Evolutionary conservation across 345 rosid species (phyloP), one percentile per base, ranked within the genome.

Genomic region (Bruguiera sexangula): DNA sequence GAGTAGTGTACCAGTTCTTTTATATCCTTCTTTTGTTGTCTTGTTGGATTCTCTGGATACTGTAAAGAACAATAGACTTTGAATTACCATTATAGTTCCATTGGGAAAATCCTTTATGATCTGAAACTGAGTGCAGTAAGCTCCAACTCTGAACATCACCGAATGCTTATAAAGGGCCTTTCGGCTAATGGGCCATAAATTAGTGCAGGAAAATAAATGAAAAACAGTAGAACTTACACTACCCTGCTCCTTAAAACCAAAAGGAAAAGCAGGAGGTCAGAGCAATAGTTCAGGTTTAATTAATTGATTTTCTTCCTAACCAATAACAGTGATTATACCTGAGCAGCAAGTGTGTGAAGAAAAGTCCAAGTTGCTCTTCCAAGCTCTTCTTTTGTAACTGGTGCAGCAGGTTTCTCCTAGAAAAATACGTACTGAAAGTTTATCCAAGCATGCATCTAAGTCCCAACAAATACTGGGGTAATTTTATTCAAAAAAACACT

Each of bases 11-110:
- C 96, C 96, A 90, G 82, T 73, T 95, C 96, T 75, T 87, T 95
- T 37, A 90, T 91, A 73, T 92, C 97, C 73, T 82, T 90, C 87
- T 87, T 95, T 37, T 95, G 97, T 77, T 87, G 96, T 72, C 97
- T 86, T n/a, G 97, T 90, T 68, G 96, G 99, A 37, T 86, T 85
- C 73, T 92, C 99, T 51, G 99, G 99, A 81, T 95, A 95, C 96
- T 95, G 89, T 60, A 79, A 67, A 69, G 15, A 52, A 65, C 30
- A 68, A 64, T 5, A 21, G 59, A 62, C 36, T 59, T 5, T 7
- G 5, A 43, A 43, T 43, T 43, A 43, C 18, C 50, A 43, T 11
- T 43, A 43, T 43, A 11, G 16, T 43, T 43, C 50, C 19, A 18
- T 13, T 13, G 1, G 50, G 19, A 43, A 43, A 43, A 43, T 43